Conservation (phyloP, 1,284 basidiomycete species). For the Ustilago vetiveriae region DNA sequence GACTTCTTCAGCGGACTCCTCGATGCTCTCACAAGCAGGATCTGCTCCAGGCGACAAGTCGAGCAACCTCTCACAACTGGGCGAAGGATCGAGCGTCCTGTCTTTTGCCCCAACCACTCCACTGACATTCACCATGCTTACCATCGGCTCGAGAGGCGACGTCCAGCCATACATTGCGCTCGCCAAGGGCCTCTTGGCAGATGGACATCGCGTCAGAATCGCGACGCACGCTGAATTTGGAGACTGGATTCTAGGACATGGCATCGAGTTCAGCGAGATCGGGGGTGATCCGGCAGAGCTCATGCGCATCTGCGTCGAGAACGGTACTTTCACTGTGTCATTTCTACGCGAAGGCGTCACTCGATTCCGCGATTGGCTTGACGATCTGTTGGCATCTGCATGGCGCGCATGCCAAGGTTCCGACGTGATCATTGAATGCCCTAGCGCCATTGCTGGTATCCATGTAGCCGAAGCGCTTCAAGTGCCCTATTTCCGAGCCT, state of each 20-base stretch:
- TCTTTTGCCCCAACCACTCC: slow-evolving; percentile 39
- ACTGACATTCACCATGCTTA: slow-evolving; percentile 78
- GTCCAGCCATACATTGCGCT: slow-evolving; percentile 88
- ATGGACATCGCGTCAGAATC: slow-evolving; percentile 85
- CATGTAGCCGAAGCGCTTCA: slow-evolving; percentile 93
- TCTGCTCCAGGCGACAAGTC: slow-evolving; percentile 11
- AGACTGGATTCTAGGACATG: slow-evolving; percentile 88
- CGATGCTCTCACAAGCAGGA: slow-evolving; percentile 21
- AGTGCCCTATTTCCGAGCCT: slow-evolving; percentile 91
- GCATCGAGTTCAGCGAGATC: slow-evolving; percentile 90
- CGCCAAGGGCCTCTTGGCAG: slow-evolving; percentile 87
- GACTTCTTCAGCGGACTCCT: slow-evolving; percentile 33
- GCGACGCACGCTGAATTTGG: slow-evolving; percentile 93
- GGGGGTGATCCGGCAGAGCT: slow-evolving; percentile 97
- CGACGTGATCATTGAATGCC: slow-evolving; percentile 91
- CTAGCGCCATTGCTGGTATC: slow-evolving; percentile 97
- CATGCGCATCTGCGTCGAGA: slow-evolving; percentile 69
- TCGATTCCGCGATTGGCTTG: slow-evolving; percentile 97
- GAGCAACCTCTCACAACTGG: slow-evolving; percentile 22
- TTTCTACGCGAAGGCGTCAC: slow-evolving; percentile 89
- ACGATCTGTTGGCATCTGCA: slow-evolving; percentile 89
- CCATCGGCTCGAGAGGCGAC: slow-evolving; percentile 88
- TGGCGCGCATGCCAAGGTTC: slow-evolving; percentile 95
- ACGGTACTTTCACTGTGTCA: slow-evolving; percentile 89
- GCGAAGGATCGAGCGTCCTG: slow-evolving; percentile 38